Evolutionary conservation across 1,284 basidiomycete species (phyloP).

Genomic region (Cystobasidiaceae sp.): DNA sequence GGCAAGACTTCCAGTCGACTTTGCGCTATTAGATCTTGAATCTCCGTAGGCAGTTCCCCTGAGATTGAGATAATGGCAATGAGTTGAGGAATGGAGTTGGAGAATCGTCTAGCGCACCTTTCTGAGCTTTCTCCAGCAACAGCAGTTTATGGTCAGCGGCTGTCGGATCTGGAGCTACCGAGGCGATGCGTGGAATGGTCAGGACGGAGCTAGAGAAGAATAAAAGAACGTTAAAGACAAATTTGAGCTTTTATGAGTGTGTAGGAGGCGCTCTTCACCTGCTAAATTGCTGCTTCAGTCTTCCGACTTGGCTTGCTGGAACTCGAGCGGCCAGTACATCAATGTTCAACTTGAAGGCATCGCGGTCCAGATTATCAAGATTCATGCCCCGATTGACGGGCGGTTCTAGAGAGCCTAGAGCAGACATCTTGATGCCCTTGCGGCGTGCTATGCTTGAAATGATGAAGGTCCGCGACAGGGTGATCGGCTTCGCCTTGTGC

Average conservation of each 20-base stretch:
- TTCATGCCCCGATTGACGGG: conserved; percentile 1
- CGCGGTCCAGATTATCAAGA: conserved; percentile 8
- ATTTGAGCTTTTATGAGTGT: neutral
- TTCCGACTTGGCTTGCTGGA: conserved; percentile 1
- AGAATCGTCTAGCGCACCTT: no score
- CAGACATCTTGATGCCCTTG: no score
- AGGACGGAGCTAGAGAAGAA: neutral
- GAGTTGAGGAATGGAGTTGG: no score
- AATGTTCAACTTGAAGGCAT: conserved; percentile 13
- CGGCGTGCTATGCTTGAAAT: neutral
- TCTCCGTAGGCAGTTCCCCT: conserved; percentile 35
- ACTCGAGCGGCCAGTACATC: conserved; percentile 10
- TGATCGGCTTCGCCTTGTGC: conserved; percentile 1
- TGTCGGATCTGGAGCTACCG: neutral
- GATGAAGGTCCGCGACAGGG: neutral
- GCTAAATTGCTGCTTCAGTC: conserved; percentile 8
- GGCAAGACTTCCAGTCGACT: conserved; percentile 57
- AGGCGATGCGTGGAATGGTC: conserved; percentile 5
- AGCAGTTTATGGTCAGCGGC: conserved; percentile 1
- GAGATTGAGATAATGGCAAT: neutral
- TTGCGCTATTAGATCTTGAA: conserved; percentile 55
- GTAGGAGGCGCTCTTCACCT: neutral
- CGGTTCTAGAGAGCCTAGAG: conserved; percentile 6
- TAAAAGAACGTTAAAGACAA: neutral
- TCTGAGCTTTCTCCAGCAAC: conserved; percentile 8